phyloP scores from a whole-genome alignment of 768 basidiomycete genomes.

The Sutorius australiensis region DNA sequence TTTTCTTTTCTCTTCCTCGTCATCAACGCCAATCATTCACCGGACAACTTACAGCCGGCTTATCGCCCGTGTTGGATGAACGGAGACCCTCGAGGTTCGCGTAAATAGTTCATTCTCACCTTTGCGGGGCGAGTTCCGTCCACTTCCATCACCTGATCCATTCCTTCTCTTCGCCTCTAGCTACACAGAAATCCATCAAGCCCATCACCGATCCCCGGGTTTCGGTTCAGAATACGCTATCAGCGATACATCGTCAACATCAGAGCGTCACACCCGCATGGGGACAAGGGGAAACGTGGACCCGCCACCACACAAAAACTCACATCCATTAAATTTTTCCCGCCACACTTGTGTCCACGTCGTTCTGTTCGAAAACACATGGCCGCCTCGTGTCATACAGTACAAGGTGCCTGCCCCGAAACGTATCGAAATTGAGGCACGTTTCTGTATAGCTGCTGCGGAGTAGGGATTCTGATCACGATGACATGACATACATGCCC shows the following conservation, averaged over 20 bases:
- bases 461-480: not conserved
- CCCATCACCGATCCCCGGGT: not conserved
- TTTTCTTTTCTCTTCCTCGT: not conserved
- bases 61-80: not conserved
- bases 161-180: not conserved
- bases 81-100: not conserved
- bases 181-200: not conserved
- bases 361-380: not conserved
- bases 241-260: not conserved
- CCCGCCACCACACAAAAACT: too few relatives aligned
- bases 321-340: not conserved
- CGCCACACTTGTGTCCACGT: not conserved
- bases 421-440: not conserved
- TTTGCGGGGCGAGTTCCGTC: not conserved
- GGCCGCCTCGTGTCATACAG: not conserved
- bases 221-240: not conserved
- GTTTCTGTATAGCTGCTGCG: not conserved
- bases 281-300: not conserved
- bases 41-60: not conserved
- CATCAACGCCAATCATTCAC: not conserved
- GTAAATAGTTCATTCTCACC: not conserved
- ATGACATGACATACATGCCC: slow-evolving; percentile 14
- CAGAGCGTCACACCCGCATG: not conserved
- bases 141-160: not conserved
- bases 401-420: not conserved